These are phyloP conservation scores for Nicotiana otophora DNA, from an alignment of 257 asterid species.

Conservation along the genomic window DNA sequence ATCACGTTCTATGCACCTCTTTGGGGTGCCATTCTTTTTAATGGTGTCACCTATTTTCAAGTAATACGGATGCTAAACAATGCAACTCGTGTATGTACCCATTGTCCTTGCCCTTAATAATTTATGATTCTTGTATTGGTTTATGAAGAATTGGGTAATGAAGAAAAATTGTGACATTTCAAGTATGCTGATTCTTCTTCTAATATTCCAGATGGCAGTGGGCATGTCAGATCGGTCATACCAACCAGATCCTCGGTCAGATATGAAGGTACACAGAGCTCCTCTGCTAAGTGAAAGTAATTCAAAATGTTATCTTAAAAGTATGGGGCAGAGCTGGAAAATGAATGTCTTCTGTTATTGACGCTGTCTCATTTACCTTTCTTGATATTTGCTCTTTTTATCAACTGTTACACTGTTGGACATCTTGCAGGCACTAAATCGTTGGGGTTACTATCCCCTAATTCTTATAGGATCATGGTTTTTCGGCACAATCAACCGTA, in stretches of 20 bases:
- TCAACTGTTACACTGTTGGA: not conserved
- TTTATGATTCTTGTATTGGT: not conserved
- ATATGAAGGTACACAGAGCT: slow-evolving; percentile 51
- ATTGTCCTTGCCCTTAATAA: slow-evolving; percentile 6
- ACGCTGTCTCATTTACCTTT: not conserved
- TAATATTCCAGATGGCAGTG: slow-evolving; percentile 78
- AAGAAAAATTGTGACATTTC: not conserved
- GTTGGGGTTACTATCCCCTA: slow-evolving; percentile 99
- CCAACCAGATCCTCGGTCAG: slow-evolving; percentile 74
- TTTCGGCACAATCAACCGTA: slow-evolving; percentile 93
- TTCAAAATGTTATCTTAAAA: not conserved
- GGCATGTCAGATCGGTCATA: slow-evolving; percentile 81
- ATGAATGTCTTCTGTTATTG: not conserved
- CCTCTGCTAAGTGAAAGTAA: not conserved
- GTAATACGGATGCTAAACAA: slow-evolving; percentile 98
- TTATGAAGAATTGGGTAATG: slow-evolving; percentile 2
- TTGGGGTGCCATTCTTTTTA: slow-evolving; percentile 98
- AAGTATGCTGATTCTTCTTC: slow-evolving; percentile 16
- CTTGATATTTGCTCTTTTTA: not conserved
- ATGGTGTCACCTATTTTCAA: slow-evolving; percentile 92
- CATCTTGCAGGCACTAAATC: slow-evolving; percentile 62
- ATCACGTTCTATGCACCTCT: slow-evolving; percentile 93
- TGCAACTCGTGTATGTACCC: slow-evolving; percentile 83
- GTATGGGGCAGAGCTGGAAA: not conserved
- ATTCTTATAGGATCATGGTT: slow-evolving; percentile 95